Percentiles rank a stretch among this genome's conserved stretches.
Conservation (phyloP, 176 grass and related monocot genomes). For the Urochloa ruziziensis region DNA sequence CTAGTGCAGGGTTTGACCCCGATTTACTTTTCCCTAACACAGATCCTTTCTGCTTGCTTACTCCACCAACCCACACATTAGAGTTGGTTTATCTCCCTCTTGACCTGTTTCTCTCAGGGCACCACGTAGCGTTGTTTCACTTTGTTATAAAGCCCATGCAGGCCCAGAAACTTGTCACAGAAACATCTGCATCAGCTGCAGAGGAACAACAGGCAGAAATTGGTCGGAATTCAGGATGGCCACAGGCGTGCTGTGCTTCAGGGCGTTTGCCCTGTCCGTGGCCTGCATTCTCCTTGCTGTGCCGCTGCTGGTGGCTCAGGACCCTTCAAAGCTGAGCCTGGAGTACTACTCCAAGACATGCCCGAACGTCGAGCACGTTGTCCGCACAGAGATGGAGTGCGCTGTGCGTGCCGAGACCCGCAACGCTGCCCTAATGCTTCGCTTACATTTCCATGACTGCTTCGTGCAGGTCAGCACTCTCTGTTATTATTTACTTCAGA, state of each 20-base stretch:
- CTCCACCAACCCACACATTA: constrained; percentile 61
- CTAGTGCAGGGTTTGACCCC: constrained; percentile 5
- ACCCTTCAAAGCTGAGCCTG: constrained; percentile 67
- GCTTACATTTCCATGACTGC: constrained; percentile 95
- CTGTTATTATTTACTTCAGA: not conserved
- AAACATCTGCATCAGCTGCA: constrained; percentile 24
- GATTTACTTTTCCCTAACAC: not conserved
- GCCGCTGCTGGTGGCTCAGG: constrained; percentile 45
- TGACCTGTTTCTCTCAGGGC: constrained; percentile 44
- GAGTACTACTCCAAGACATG: constrained; percentile 87
- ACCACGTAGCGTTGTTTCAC: not conserved
- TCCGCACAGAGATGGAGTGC: constrained; percentile 81
- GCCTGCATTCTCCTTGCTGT: constrained; percentile 25
- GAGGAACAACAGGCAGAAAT: constrained; percentile 6
- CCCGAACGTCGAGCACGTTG: constrained; percentile 58
- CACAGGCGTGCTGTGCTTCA: constrained; percentile 1
- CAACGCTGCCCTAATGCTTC: constrained; percentile 76
- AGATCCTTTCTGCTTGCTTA: constrained; percentile 54
- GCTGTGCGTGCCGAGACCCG: constrained; percentile 58
- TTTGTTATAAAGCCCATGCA: constrained; percentile 47
- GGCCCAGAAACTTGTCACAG: constrained; percentile 29
- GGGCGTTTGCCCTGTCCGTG: constrained; percentile 20
- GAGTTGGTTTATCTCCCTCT: constrained; percentile 82
- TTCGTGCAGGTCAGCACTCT: constrained; percentile 69
- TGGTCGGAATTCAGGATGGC: constrained; percentile 32